Evolutionary conservation across 2,329 filamentous ascomycete genomes (phyloP).

Genomic region (Mariannaea sp.): DNA sequence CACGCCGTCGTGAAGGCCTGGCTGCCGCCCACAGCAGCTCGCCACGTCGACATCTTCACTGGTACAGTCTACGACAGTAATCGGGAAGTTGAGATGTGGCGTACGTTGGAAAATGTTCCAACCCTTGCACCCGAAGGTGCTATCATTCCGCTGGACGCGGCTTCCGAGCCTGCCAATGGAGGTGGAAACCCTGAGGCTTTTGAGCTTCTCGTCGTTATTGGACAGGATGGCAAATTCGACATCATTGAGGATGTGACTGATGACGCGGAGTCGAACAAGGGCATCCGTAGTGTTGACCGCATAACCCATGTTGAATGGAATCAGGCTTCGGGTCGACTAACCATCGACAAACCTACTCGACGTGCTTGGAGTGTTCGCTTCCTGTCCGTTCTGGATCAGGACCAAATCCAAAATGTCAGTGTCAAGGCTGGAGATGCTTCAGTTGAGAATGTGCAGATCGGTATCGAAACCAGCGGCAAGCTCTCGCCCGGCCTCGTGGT

Average conservation of each 20-base stretch:
- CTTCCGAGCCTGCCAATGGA: constrained; percentile 49
- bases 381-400: too few relatives aligned
- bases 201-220: constrained; percentile 55
- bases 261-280: background rate
- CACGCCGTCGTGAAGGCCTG: constrained; percentile 56
- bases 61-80: constrained; percentile 62
- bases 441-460: too few relatives aligned
- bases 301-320: too few relatives aligned
- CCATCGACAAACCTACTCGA: too few relatives aligned
- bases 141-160: constrained; percentile 60
- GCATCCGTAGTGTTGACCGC: too few relatives aligned
- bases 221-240: constrained; percentile 53
- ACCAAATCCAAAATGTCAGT: too few relatives aligned
- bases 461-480: too few relatives aligned
- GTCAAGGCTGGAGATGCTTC: too few relatives aligned
- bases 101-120: constrained; percentile 55
- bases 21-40: constrained; percentile 54
- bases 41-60: constrained; percentile 62
- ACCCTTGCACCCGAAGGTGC: constrained; percentile 61
- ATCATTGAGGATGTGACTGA: constrained; percentile 52
- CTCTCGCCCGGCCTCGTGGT: too few relatives aligned
- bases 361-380: too few relatives aligned
- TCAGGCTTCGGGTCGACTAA: too few relatives aligned
- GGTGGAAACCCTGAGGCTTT: constrained; percentile 51
- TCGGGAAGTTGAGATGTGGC: constrained; percentile 56